Evolutionary conservation across 1,139 yeast genomes (phyloP).

Genomic region (Pichia inconspicua): DNA sequence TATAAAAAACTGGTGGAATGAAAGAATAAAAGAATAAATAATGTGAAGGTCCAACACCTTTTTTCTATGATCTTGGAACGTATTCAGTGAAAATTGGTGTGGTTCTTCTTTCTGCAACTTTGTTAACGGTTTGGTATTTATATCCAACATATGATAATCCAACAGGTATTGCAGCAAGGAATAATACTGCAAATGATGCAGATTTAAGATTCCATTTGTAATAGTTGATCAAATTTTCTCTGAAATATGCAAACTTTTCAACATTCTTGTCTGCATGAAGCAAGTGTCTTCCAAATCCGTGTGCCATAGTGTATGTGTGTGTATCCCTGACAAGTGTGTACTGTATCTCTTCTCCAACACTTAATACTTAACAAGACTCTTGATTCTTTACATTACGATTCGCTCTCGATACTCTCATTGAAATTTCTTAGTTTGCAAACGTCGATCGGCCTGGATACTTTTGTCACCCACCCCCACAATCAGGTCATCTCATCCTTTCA

Average conservation of each 20-base stretch:
- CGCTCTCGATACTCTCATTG: too few relatives aligned
- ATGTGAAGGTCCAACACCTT: not conserved
- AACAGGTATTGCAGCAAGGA: slow-evolving; percentile 29
- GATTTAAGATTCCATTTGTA: slow-evolving; percentile 29
- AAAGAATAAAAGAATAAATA: not conserved
- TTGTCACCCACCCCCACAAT: too few relatives aligned
- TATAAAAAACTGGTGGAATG: slow-evolving; percentile 2
- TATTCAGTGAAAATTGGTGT: slow-evolving; percentile 25
- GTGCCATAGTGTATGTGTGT: slow-evolving; percentile 23
- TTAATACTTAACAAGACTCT: too few relatives aligned
- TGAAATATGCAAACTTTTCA: slow-evolving; percentile 27
- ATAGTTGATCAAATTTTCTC: slow-evolving; percentile 28
- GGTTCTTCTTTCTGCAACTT: slow-evolving; percentile 24
- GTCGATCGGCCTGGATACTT: too few relatives aligned
- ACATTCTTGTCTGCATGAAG: slow-evolving; percentile 24
- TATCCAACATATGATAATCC: slow-evolving; percentile 28
- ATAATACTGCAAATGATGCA: slow-evolving; percentile 25
- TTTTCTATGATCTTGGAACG: slow-evolving; percentile 26
- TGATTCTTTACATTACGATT: too few relatives aligned
- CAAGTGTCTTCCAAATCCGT: slow-evolving; percentile 28
- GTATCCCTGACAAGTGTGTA: too few relatives aligned
- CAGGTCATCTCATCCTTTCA: too few relatives aligned
- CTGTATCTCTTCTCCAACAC: too few relatives aligned
- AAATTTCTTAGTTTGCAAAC: too few relatives aligned
- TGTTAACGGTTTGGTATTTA: slow-evolving; percentile 24